Evolutionary conservation across 2,329 filamentous ascomycete genomes (phyloP), one percentile per base, ranked within the genome.

Genomic region (Aschersonia sp.): DNA sequence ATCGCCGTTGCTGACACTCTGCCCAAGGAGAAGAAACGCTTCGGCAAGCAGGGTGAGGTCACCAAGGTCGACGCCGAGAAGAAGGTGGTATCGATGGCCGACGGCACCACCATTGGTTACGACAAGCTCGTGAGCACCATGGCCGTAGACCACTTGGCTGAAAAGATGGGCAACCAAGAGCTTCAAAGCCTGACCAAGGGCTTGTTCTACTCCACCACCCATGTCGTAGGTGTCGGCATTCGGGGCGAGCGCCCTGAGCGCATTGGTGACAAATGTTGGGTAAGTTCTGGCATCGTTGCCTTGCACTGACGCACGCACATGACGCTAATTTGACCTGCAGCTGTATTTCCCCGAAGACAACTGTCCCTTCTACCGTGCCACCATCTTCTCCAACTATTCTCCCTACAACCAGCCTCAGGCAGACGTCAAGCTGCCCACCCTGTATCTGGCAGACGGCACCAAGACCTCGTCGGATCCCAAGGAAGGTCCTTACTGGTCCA

Each of bases 301-400:
- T 22, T 22, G 22, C 22, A 22, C 22, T 22, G 22, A 22, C 22
- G 2, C 22, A 22, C 22, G 22, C 22, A 22, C 22, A 22, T 22
- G 22, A 11, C 31, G 11, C 45, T 47, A 45, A 53, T 41, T 30
- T 11, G 30, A 7, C 12, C 0, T 11, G 2, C 31, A 83, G 82
- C 76, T 98, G 55, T 98, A 98, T 79, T 98, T 97, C 81, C 92
- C 92, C 53, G 92, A 98, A 69, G 84, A 95, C 67, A 84, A 98
- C 77, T 95, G 88, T 75, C 88, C 88, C 64, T 98, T 98, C 77
- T 98, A 98, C 77, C 87, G 92, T 58, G 92, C 92, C 62, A 98
- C 92, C 62, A 97, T 98, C 72, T 98, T 98, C 80, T 97, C 90
- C 69, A 98, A 98, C 79, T 98, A 98, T 78, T 97, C 92, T 29